Conservation (phyloP, 352 stramenopile genomes). For the Phytophthora foliorum region DNA sequence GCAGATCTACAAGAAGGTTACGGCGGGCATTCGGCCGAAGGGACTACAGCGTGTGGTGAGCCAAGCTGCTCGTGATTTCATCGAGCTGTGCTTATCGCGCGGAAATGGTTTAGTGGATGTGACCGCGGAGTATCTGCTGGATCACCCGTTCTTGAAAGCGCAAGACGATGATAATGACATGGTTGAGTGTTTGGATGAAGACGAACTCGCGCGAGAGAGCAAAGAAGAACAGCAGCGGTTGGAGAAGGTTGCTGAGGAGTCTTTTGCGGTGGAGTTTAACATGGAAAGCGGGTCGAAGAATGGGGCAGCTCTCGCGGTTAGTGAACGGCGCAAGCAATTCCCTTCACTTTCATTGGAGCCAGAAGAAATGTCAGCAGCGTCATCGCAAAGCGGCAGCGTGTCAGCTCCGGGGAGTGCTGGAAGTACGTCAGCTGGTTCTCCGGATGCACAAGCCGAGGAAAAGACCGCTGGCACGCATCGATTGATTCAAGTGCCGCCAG, state of each 20-base stretch:
- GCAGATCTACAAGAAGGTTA: constrained; percentile 95
- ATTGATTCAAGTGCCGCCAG: constrained; percentile 44
- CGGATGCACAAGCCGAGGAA: constrained; percentile 47
- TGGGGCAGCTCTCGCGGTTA: constrained; percentile 29
- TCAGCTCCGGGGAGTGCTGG: constrained; percentile 23
- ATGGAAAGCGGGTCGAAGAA: constrained; percentile 82
- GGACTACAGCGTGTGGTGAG: constrained; percentile 81
- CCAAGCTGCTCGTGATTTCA: constrained; percentile 81
- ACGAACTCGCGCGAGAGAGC: constrained; percentile 66
- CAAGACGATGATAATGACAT: constrained; percentile 86
- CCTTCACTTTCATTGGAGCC: constrained; percentile 65
- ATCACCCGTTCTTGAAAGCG: constrained; percentile 81
- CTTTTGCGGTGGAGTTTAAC: constrained; percentile 75
- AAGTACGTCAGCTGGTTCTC: constrained; percentile 20
- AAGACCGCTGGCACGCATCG: constrained; percentile 59
- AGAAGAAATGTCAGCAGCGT: constrained; percentile 57
- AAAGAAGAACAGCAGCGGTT: constrained; percentile 60
- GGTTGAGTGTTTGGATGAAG: constrained; percentile 77
- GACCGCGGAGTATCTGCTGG: constrained; percentile 80
- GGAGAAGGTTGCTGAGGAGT: constrained; percentile 66
- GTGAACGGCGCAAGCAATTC: constrained; percentile 60
- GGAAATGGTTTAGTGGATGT: constrained; percentile 86
- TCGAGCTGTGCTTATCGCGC: constrained; percentile 84
- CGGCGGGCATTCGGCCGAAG: constrained; percentile 79
- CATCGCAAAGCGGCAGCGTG: constrained; percentile 25